Evolutionary conservation across 1,284 basidiomycete genomes (phyloP).

Genomic region (Porogramme epimiltina): DNA sequence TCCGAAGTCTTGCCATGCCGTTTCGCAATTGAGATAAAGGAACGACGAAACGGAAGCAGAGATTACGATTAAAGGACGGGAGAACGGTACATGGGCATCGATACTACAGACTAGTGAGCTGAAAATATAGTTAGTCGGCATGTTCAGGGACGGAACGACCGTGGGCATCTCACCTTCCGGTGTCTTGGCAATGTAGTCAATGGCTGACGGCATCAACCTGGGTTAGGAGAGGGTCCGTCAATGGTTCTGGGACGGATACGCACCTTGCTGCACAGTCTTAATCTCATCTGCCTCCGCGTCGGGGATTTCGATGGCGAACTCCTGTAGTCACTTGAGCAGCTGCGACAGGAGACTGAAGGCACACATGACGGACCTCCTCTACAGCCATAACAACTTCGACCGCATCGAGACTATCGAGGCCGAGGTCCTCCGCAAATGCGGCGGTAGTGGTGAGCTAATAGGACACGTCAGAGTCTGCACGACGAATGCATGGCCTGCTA

Average conservation of each 20-base stretch:
- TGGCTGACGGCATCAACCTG: conserved; percentile 56
- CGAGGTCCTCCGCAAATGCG: conserved; percentile 87
- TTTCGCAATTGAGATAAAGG: conserved; percentile 7
- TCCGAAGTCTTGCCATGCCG: conserved; percentile 6
- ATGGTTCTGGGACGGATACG: conserved; percentile 25
- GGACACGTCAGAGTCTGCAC: neutral
- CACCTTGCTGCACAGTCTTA: conserved; percentile 92
- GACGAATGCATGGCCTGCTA: conserved; percentile 1
- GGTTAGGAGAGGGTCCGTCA: conserved; percentile 2
- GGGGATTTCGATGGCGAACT: conserved; percentile 91
- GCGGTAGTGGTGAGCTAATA: conserved; percentile 73
- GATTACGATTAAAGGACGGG: conserved; percentile 18
- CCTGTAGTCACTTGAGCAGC: conserved; percentile 45
- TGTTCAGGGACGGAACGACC: neutral
- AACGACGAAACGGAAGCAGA: conserved; percentile 9
- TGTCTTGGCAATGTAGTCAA: conserved; percentile 96
- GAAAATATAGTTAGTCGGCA: conserved; percentile 10
- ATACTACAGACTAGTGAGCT: conserved; percentile 30
- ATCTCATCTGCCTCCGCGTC: conserved; percentile 99
- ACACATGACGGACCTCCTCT: conserved; percentile 76
- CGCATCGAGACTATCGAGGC: conserved; percentile 95
- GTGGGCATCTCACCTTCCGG: conserved; percentile 70
- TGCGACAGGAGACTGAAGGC: neutral
- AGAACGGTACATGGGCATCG: conserved; percentile 13
- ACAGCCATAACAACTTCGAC: conserved; percentile 99